Base-by-base conservation (phyloP, 208 protist genomes). In the Trypanosoma rangeli region DNA sequence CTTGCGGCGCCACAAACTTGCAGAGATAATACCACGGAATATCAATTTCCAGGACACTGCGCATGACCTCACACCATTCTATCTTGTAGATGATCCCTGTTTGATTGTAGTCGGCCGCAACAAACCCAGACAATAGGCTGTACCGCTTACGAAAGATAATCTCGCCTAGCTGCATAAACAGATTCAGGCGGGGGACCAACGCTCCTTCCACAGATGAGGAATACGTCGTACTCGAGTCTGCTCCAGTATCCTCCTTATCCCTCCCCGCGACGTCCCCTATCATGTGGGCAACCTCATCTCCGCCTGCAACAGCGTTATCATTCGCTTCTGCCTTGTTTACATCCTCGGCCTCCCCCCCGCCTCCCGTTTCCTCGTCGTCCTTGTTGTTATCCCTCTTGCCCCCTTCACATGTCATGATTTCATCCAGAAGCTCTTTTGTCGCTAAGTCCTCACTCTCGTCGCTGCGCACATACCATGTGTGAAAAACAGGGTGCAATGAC, bases 1-100 rank as follows among this genome's bases (percentile, higher is more conserved):
- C 57, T n/a, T 76, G 73, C 24, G 82, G 79, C 5, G 70, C 65
- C 24, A 96, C 62, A 64, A 86, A 94, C 70, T 87, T 77, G 61
- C 83, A 86, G 22, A 96, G 74, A 75, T 86, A 94, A 66, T 91
- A 94, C 91, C 91, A 96, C 28, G 91, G 89, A 35, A 96, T 68
- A 59, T 94, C 86, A 8, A 94, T 57, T 24, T 81, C 77, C 22
- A 93, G 64, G 33, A 93, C 82, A 37, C 82, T 79, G 13, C 81
- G 74, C 82, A 93, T 87, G 44, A 93, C 80, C 12, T 82, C 78
- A 61, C 79, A 82, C 89, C 91, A 96, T 75, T 94, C 88, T 8
- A 86, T 73, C 81, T 96, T 94, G 73, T 88, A 93, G 56, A 96
- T 78, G 31, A 82, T 80, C 35, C 91, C 91, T 39, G 68, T 83